Conservation (phyloP, 441 rosid species). For the Pelargonium australe region DNA sequence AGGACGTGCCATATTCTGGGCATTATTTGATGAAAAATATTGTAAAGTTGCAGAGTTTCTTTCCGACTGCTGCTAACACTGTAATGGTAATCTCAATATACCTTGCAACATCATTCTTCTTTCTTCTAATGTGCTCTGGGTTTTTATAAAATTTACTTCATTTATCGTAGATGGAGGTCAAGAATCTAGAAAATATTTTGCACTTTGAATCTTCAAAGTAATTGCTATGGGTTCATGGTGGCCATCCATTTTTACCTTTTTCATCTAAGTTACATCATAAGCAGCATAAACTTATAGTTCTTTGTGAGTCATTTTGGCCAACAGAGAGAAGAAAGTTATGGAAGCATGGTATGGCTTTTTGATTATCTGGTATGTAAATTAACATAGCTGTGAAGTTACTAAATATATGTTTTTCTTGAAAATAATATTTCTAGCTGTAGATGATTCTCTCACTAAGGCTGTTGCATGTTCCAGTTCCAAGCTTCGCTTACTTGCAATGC, state of each 20-base stretch:
- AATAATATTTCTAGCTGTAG: slow-evolving; percentile 26
- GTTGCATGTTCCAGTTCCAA: slow-evolving; percentile 45
- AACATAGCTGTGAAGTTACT: not conserved
- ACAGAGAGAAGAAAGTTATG: slow-evolving; percentile 25
- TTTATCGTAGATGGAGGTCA: slow-evolving; percentile 42
- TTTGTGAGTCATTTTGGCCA: slow-evolving; percentile 68
- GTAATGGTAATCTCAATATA: slow-evolving; percentile 46
- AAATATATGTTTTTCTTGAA: not conserved
- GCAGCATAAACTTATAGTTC: slow-evolving; percentile 50
- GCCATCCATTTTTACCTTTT: slow-evolving; percentile 75
- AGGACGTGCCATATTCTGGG: slow-evolving; percentile 47
- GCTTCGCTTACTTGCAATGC: slow-evolving; percentile 67
- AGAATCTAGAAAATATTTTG: slow-evolving; percentile 43
- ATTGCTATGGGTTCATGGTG: slow-evolving; percentile 87
- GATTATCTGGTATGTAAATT: slow-evolving; percentile 6
- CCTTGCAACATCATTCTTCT: slow-evolving; percentile 9
- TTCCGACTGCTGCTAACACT: slow-evolving; percentile 48
- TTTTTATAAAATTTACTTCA: slow-evolving; percentile 17
- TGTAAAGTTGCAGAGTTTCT: slow-evolving; percentile 40
- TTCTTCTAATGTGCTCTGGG: slow-evolving; percentile 9
- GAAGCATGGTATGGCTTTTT: slow-evolving; percentile 44
- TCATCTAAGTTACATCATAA: slow-evolving; percentile 45
- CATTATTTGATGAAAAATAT: slow-evolving; percentile 47
- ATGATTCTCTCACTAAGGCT: slow-evolving; percentile 35
- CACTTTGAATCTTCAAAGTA: slow-evolving; percentile 48